Conservation (phyloP, 345 rosid genomes). For the Raphanus raphanistrum region DNA sequence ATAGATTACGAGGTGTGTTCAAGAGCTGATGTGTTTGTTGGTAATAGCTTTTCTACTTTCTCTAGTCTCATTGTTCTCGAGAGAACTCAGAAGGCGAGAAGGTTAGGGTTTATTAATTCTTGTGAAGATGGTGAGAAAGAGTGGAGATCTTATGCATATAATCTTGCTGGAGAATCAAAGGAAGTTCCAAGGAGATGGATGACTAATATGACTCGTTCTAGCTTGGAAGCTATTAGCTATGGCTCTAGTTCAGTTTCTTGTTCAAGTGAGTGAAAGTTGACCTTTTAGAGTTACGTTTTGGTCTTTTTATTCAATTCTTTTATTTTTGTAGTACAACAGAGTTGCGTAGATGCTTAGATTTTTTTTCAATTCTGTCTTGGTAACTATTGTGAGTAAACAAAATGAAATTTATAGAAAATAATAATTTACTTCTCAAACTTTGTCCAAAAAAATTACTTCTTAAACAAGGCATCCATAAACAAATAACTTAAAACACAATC, state of each 20-base stretch:
- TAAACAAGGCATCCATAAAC: background rate
- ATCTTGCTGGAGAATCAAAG: constrained; percentile 57
- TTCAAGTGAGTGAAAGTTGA: constrained; percentile 37
- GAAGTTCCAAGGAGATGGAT: constrained; percentile 74
- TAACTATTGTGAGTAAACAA: background rate
- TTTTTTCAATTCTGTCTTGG: background rate
- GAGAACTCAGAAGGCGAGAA: constrained; percentile 73
- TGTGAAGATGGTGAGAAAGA: constrained; percentile 50
- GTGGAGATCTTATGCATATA: constrained; percentile 94
- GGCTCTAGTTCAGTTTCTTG: constrained; percentile 75
- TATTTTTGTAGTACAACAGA: background rate
- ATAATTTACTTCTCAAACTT: no score
- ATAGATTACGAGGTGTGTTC: constrained; percentile 94
- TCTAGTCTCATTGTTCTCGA: constrained; percentile 88
- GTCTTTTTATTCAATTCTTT: background rate
- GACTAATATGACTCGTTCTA: constrained; percentile 79
- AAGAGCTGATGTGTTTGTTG: constrained; percentile 77
- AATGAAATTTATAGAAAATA: no score
- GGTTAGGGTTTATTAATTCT: constrained; percentile 54
- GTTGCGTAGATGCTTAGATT: background rate
- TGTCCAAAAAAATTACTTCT: no score
- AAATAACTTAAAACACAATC: background rate
- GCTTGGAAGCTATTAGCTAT: constrained; percentile 76
- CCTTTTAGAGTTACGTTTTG: background rate
- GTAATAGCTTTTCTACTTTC: constrained; percentile 94